phyloP scores from a whole-genome alignment of 208 protist genomes.

The Crithidia fasciculata region DNA sequence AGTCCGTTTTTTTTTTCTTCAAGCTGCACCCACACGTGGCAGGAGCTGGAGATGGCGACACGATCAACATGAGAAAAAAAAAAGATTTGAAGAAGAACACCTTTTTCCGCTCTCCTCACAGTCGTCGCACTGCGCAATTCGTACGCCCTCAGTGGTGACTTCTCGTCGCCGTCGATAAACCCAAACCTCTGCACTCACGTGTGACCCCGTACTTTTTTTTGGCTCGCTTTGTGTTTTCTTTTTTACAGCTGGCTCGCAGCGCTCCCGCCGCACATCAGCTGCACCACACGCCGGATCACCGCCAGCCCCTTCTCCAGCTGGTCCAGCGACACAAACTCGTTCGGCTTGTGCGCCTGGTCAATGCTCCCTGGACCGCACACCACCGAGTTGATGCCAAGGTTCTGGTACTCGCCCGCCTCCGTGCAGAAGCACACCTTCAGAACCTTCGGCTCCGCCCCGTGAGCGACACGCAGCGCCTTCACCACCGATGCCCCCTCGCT shows the following conservation, averaged over 20 bases:
- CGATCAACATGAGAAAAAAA: too few relatives aligned
- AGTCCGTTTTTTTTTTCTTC: too few relatives aligned
- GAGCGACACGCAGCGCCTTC: slow-evolving; percentile 33
- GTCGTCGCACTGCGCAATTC: too few relatives aligned
- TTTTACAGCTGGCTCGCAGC: slow-evolving; percentile 37
- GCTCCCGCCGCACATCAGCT: slow-evolving; percentile 34
- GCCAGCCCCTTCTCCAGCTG: slow-evolving; percentile 52
- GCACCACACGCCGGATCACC: slow-evolving; percentile 41
- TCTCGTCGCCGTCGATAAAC: too few relatives aligned
- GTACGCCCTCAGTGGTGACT: too few relatives aligned
- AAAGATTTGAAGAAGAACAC: too few relatives aligned
- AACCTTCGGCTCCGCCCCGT: slow-evolving; percentile 9
- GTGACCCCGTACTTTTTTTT: not conserved
- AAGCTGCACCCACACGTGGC: too few relatives aligned
- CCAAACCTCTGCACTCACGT: too few relatives aligned
- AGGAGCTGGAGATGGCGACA: too few relatives aligned
- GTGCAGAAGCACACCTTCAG: slow-evolving; percentile 62
- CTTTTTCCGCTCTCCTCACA: too few relatives aligned
- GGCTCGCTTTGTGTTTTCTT: not conserved
- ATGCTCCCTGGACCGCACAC: slow-evolving; percentile 72
- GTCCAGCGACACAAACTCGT: slow-evolving; percentile 69
- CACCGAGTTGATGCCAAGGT: slow-evolving; percentile 52
- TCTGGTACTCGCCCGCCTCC: slow-evolving; percentile 60
- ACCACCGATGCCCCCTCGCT: slow-evolving; percentile 29
- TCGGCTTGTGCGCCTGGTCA: slow-evolving; percentile 65